These are phyloP conservation scores for Boletus pseudo-olivaceus DNA, from an alignment of 768 basidiomycete genomes.

Conservation along the genomic window DNA sequence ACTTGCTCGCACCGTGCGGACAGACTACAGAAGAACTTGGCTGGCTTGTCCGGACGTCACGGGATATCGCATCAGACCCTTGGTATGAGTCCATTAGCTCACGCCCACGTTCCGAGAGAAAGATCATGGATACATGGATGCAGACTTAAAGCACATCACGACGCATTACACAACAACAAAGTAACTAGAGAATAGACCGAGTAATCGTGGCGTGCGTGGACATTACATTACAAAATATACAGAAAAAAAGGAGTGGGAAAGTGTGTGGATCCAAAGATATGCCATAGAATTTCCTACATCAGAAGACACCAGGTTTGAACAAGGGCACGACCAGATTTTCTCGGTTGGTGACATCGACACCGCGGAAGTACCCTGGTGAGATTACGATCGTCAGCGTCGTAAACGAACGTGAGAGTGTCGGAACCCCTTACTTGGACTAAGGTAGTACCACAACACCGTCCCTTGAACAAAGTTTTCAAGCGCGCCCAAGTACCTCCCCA, in stretches of 20 bases:
- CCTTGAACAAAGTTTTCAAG: slow-evolving; percentile 39
- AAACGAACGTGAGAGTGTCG: background rate
- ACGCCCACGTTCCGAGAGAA: background rate
- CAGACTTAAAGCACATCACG: slow-evolving; percentile 2
- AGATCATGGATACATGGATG: slow-evolving; percentile 1
- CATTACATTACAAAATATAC: slow-evolving; percentile 26
- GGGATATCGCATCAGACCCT: no score
- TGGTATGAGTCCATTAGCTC: no score
- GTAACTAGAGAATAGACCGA: slow-evolving; percentile 5
- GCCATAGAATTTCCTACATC: slow-evolving; percentile 1
- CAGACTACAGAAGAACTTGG: background rate
- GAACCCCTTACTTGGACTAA: slow-evolving; percentile 34
- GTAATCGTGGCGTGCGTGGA: slow-evolving; percentile 11
- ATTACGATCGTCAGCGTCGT: slow-evolving; percentile 11
- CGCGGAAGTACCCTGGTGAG: slow-evolving; percentile 31
- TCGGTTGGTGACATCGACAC: slow-evolving; percentile 32
- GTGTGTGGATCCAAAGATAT: background rate
- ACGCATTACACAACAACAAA: slow-evolving; percentile 15
- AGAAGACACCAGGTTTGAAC: slow-evolving; percentile 27
- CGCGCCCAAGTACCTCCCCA: slow-evolving; percentile 32
- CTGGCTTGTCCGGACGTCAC: background rate
- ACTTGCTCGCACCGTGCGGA: background rate
- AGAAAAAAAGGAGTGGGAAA: background rate
- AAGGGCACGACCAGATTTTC: slow-evolving; percentile 28
- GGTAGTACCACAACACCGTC: slow-evolving; percentile 39